Evolutionary conservation across 78 protist genomes (phyloP).

Genomic region (Dictyostelium intermedium): DNA sequence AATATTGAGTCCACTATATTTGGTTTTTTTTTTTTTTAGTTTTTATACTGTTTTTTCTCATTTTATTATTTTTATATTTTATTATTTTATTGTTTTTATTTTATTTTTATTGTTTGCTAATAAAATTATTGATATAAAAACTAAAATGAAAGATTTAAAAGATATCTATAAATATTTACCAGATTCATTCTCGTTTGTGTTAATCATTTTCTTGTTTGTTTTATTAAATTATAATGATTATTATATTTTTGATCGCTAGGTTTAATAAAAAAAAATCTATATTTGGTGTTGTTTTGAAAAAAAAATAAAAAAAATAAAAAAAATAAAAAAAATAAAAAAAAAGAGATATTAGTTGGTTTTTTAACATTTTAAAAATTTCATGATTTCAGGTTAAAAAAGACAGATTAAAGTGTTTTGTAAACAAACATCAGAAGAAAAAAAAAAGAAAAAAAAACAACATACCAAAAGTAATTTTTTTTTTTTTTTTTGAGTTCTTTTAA

Average conservation of each 20-base stretch:
- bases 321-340: too few relatives aligned
- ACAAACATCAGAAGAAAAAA: background rate
- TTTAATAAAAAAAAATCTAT: background rate
- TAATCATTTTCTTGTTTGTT: background rate
- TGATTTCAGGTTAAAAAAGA: too few relatives aligned
- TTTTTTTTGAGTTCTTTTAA: background rate
- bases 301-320: too few relatives aligned
- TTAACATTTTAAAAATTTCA: too few relatives aligned
- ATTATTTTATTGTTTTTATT: background rate
- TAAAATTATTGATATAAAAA: background rate
- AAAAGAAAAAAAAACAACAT: background rate
- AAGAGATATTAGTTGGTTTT: background rate
- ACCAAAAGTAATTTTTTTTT: background rate
- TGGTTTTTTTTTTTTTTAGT: too few relatives aligned
- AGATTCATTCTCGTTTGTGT: background rate
- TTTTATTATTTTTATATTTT: background rate
- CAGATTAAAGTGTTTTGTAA: background rate
- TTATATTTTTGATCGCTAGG: background rate
- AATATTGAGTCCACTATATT: too few relatives aligned
- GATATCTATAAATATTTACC: background rate
- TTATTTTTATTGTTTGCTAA: background rate
- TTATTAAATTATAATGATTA: background rate
- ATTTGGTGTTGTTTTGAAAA: background rate
- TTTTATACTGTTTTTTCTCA: background rate
- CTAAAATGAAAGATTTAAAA: background rate